Percentiles rank a stretch among this genome's conserved stretches.
Conservation (phyloP, 352 stramenopile species). For the Phytophthora palmivora region DNA sequence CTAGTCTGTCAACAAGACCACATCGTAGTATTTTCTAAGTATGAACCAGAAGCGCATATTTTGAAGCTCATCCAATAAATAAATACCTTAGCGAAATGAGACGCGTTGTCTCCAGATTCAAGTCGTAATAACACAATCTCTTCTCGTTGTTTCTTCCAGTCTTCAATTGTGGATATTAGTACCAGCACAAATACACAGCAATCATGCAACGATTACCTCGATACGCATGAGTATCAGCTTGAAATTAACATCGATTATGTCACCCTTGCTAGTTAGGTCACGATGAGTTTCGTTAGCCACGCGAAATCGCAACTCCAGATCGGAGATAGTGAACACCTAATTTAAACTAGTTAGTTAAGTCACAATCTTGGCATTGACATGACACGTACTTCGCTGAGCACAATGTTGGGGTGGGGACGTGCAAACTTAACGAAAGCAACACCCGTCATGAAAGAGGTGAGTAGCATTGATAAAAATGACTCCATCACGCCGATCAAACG, state of each 20-base stretch:
- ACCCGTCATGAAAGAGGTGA: conserved; percentile 65
- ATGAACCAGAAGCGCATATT: too few relatives aligned
- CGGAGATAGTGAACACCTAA: conserved; percentile 55
- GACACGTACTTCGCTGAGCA: conserved; percentile 49
- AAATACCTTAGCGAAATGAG: conserved; percentile 59
- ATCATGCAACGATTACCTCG: conserved; percentile 37
- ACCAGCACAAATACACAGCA: neutral
- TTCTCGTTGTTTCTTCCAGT: conserved; percentile 44
- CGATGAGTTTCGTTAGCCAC: conserved; percentile 61
- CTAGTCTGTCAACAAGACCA: conserved; percentile 37
- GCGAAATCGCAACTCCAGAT: conserved; percentile 63
- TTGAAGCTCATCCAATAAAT: neutral
- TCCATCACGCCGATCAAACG: conserved; percentile 62
- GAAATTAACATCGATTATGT: conserved; percentile 66
- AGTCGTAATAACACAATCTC: conserved; percentile 72
- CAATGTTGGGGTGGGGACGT: conserved; percentile 51
- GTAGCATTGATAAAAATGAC: conserved; percentile 64
- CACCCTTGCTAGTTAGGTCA: conserved; percentile 44
- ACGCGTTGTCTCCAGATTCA: conserved; percentile 50
- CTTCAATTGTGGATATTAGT: conserved; percentile 19
- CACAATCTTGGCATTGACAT: neutral
- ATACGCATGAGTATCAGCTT: conserved; percentile 73
- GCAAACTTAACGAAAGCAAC: conserved; percentile 75
- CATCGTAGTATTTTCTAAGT: too few relatives aligned
- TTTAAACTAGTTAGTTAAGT: conserved; percentile 2